Base-by-base conservation (phyloP, 352 stramenopile species). In the Globisporangium yorkense region DNA sequence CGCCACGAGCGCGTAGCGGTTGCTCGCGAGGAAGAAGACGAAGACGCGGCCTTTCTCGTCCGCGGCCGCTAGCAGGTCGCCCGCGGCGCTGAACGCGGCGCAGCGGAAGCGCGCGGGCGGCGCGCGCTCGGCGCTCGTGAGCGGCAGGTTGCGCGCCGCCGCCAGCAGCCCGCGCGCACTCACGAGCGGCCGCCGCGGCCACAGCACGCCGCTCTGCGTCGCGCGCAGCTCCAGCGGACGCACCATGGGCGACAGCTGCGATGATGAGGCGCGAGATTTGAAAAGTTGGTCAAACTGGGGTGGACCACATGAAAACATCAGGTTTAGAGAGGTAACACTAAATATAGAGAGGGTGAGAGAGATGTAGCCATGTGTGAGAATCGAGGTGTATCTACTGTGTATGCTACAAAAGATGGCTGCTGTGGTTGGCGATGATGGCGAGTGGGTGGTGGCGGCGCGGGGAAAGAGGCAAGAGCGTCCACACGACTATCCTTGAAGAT, bases 41-140 rank as follows among this genome's bases (percentile, higher is more conserved):
- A 92, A 92, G 35, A 94, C 65, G 52, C 79, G 82, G 9, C 84
- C 84, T 61, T 87, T 87, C 52, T 88, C 84, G 67, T 94, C 84
- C 21, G 71, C 69, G 1, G 79, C 82, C 3, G 80, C 82, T 24
- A 90, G 66, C 48, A 87, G 59, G 10, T 92, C 84, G 40, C 82
- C 82, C 10, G 74, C 64, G 29, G 56, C 57, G 56, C 86, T 91
- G 74, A 92, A 92, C 33, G 79, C 66, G 37, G 88, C 82, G 41
- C 66, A 70, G 31, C 77, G 77, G 61, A 92, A 92, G 20, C 61
- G 54, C 13, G 77, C 65, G 9, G 70, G 59, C 5, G 59, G 66
- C 58, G 44, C 24, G 35, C 74, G 75, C 61, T 92, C 78, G 66
- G 72, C 73, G n/a, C 75, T 82, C 65, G 72, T 87, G 43, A 70